Base-by-base conservation (phyloP, 2,329 filamentous ascomycete species). In the Rachicladosporium sp. region DNA sequence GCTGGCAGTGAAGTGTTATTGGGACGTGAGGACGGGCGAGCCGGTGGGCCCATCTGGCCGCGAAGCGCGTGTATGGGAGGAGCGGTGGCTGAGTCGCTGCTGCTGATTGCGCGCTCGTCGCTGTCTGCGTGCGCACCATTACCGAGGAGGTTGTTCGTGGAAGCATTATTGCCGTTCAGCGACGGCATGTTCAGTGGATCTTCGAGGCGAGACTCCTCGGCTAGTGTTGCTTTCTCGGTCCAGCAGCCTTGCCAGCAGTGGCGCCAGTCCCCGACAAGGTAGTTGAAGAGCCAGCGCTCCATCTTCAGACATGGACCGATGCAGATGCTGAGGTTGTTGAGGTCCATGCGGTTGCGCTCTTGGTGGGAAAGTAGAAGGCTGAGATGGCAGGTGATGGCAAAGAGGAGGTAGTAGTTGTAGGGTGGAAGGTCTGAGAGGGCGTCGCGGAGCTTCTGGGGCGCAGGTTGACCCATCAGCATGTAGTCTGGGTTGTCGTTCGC, bases 311-410 rank as follows among this genome's bases (percentile, higher is more conserved):
- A 93, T 3, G 89, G 89, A 61, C 94, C 87, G 62, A 95, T 95
- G 66, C 89, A 96, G 51, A 95, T 93, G 64, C 87, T 93, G 15
- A 96, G 69, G 49, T 95, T 95, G 56, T 85, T 79, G 58, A 89
- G 94, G 57, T 93, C 86, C 89, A 96, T 96, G 67, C 93, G 94
- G 73, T 95, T 96, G 68, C 89, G 88, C 48, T 93, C 85, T 15
- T 87, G 82, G 60, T 93, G 89, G 1, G 85, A 87, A 50, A 94
- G 78, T 7, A 96, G 73, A 19, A 95, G 73, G 52, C 87, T 94
- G 36, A 96, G 78, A 54, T 96, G 89, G 62, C 89, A 95, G 29
- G 89, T 96, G 51, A 95, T 94, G 52, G 89, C 89, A 59, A 96
- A 96, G 4, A 96, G 77, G 10, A 96, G 80, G 57, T 96, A 95